phyloP scores from a whole-genome alignment of 164 flowering plant species.

The Nymphaea colorata region DNA sequence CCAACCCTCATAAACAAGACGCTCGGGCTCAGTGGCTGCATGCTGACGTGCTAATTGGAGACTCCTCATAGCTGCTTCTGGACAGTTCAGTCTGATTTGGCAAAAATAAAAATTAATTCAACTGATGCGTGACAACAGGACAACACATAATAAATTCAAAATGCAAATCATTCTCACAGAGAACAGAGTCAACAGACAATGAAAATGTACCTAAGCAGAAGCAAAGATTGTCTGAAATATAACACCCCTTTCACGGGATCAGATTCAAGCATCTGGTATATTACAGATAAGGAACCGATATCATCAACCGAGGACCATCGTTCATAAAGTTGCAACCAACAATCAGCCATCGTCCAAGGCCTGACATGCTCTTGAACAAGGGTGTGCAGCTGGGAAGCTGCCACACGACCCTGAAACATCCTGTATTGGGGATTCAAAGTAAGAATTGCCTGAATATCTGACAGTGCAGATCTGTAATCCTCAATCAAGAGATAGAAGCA shows the following conservation, averaged over 20 bases:
- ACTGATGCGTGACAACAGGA: no score
- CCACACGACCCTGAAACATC: conserved; percentile 84
- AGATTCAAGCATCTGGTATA: conserved; percentile 97
- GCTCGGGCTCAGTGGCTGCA: conserved; percentile 81
- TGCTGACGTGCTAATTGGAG: conserved; percentile 85
- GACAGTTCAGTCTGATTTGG: conserved; percentile 70
- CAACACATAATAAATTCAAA: no score
- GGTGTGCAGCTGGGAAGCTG: conserved; percentile 72
- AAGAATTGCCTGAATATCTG: conserved; percentile 93
- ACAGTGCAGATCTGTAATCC: conserved; percentile 62
- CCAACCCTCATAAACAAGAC: conserved; percentile 97
- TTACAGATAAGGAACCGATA: conserved; percentile 93
- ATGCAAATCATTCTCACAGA: no score
- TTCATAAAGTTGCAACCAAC: conserved; percentile 92
- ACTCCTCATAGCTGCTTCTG: conserved; percentile 99
- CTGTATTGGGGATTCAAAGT: conserved; percentile 77
- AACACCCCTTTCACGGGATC: conserved; percentile 92
- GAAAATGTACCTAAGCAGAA: conserved; percentile 74
- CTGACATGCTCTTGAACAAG: conserved; percentile 93
- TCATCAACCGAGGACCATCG: conserved; percentile 99
- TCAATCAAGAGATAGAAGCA: conserved; percentile 81
- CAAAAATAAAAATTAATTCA: not conserved
- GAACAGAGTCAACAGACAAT: no score
- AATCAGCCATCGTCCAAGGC: conserved; percentile 91
- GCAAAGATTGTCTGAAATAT: conserved; percentile 93